Base-by-base conservation (phyloP, 2,329 filamentous ascomycete species). In the Alternaria ethzedia region DNA sequence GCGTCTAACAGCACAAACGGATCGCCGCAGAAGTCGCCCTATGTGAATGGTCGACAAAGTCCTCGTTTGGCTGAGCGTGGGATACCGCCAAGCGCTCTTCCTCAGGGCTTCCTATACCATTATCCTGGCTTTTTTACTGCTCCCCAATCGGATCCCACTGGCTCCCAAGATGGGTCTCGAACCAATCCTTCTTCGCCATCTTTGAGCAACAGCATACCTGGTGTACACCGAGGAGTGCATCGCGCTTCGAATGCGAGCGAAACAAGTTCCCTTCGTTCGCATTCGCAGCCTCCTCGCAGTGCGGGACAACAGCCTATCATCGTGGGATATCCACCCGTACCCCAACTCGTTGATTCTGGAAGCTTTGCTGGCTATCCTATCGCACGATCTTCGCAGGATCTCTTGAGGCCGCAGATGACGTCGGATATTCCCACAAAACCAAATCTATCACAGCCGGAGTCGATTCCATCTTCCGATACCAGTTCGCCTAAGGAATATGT, bases 171-270 rank as follows among this genome's bases (percentile, higher is more conserved):
- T 57, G 83, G 82, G 10, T 75, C 81, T 12, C 78, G 79, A 46
- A 84, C 83, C 12, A 84, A 84, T 63, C 83, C 83, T 11, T 83
- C 83, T 2, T 85, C 83, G 17, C 83, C 83, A 8, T 84, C 83
- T 6, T 68, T 84, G 17, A 78, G 79, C 50, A 76, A 78, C 54
- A 80, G 82, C 55, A 73, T 82, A 30, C 83, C 83, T 15, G 75
- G 79, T n/a, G 69, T 82, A 41, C 78, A 82, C 28, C 71, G 82
- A 64, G 77, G 78, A 17, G 75, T 78, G 2, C 82, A 84, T 63
- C 79, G 83, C 13, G 75, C 78, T 11, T 82, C 81, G 5, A 77
- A 83, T 51, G 77, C 81, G n/a, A 83, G 82, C 62, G 81, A 81
- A 25, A 75, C 76, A 17, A 78, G 74, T 51, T 81, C 82, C 9